phyloP scores from a whole-genome alignment of 495 filamentous ascomycete species.

The Hypoxylon intermedium region DNA sequence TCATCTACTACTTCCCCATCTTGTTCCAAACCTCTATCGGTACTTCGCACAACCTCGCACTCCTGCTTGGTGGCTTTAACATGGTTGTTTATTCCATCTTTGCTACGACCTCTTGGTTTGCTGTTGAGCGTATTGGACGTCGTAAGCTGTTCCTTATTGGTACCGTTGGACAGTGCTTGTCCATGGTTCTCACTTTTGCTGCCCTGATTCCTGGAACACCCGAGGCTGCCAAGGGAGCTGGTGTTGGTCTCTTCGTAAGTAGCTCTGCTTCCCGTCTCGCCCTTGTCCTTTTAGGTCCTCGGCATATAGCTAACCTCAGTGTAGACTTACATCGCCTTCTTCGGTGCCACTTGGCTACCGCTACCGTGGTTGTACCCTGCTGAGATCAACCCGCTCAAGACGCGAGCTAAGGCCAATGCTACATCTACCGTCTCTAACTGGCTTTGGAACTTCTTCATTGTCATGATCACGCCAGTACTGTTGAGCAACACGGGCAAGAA shows the following conservation, averaged over 20 bases:
- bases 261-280: not conserved
- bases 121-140: constrained; percentile 76
- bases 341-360: constrained; percentile 78
- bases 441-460: constrained; percentile 64
- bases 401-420: constrained; percentile 70
- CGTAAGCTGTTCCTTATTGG: constrained; percentile 75
- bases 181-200: constrained; percentile 78
- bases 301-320: not conserved
- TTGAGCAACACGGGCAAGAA: constrained; percentile 66
- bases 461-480: constrained; percentile 69
- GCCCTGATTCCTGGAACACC: constrained; percentile 68
- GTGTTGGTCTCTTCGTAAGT: constrained; percentile 71
- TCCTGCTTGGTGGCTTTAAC: constrained; percentile 80
- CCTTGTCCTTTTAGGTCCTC: not conserved
- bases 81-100: constrained; percentile 82
- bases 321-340: constrained; percentile 73
- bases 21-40: constrained; percentile 72
- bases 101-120: constrained; percentile 79
- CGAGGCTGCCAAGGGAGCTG: constrained; percentile 69
- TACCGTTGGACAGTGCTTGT: constrained; percentile 69
- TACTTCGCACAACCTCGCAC: constrained; percentile 60
- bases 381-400: constrained; percentile 66
- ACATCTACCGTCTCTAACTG: constrained; percentile 73
- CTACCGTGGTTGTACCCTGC: constrained; percentile 70
- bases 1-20: constrained; percentile 85